A percentile compares a stretch with the other conserved stretches of the same genome.
These are phyloP conservation scores for Prunus salicina DNA, from an alignment of 306 rosid species.

Conservation along the genomic window DNA sequence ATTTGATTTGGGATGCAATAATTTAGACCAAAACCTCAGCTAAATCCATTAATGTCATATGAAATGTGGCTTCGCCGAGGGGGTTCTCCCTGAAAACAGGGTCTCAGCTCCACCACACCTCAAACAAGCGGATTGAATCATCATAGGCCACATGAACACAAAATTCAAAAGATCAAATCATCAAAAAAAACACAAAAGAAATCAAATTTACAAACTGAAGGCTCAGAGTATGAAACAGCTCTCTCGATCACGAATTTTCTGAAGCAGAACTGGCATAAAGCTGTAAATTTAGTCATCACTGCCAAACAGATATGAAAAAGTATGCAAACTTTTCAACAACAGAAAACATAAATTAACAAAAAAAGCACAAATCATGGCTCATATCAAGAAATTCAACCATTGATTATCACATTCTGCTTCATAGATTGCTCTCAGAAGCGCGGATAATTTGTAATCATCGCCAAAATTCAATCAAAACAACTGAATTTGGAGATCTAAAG, in stretches of 20 bases:
- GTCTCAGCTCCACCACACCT: constrained; percentile 59
- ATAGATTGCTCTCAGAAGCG: constrained; percentile 58
- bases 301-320: constrained; percentile 13
- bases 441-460: constrained; percentile 54
- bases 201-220: background rate
- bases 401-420: constrained; percentile 38
- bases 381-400: constrained; percentile 88
- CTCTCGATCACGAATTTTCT: constrained; percentile 68
- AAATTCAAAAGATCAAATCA: too few relatives aligned
- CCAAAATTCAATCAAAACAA: background rate
- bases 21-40: constrained; percentile 25
- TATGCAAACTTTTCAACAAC: background rate
- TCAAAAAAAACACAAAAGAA: too few relatives aligned
- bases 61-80: constrained; percentile 62
- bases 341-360: background rate
- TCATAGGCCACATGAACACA: background rate
- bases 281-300: constrained; percentile 58
- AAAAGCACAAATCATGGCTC: constrained; percentile 32
- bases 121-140: constrained; percentile 11
- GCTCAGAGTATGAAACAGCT: constrained; percentile 80
- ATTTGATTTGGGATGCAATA: background rate
- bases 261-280: constrained; percentile 99
- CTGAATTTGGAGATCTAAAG: background rate
- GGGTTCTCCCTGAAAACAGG: constrained; percentile 82
- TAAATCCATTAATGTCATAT: constrained; percentile 44